phyloP scores from a whole-genome alignment of 805 yeast species.

The Cyberlindnera sargentensis region DNA sequence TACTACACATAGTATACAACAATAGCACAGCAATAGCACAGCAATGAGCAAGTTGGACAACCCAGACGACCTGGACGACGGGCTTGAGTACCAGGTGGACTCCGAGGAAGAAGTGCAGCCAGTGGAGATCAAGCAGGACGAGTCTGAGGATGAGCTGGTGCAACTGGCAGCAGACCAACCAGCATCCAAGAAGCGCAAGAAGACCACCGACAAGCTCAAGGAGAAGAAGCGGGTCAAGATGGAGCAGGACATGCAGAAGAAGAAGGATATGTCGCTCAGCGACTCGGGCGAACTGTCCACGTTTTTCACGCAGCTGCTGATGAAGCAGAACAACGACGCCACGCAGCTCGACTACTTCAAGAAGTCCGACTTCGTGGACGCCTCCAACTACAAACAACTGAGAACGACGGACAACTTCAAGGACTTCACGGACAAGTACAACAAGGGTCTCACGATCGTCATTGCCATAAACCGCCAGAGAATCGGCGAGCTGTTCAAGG shows the following conservation, averaged over 20 bases:
- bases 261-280: slow-evolving; percentile 45
- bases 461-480: slow-evolving; percentile 76
- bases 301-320: slow-evolving; percentile 52
- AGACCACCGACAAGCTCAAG: slow-evolving; percentile 39
- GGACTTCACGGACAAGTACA: slow-evolving; percentile 44
- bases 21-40: not conserved
- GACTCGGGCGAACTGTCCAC: slow-evolving; percentile 61
- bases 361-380: slow-evolving; percentile 51
- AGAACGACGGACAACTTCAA: slow-evolving; percentile 52
- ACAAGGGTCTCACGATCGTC: slow-evolving; percentile 38
- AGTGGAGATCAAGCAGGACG: slow-evolving; percentile 26
- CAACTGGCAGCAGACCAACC: slow-evolving; percentile 5
- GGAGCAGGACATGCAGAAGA: slow-evolving; percentile 56
- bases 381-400: slow-evolving; percentile 47
- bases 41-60: slow-evolving; percentile 7
- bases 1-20: too few relatives aligned
- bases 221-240: slow-evolving; percentile 61
- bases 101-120: slow-evolving; percentile 33
- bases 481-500: slow-evolving; percentile 79
- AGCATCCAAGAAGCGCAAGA: slow-evolving; percentile 19
- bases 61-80: slow-evolving; percentile 73
- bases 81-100: slow-evolving; percentile 53
- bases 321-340: slow-evolving; percentile 54
- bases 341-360: slow-evolving; percentile 68
- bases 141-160: slow-evolving; percentile 19